Evolutionary conservation across 164 flowering plant species (phyloP).

Genomic region (Berberis thunbergii): DNA sequence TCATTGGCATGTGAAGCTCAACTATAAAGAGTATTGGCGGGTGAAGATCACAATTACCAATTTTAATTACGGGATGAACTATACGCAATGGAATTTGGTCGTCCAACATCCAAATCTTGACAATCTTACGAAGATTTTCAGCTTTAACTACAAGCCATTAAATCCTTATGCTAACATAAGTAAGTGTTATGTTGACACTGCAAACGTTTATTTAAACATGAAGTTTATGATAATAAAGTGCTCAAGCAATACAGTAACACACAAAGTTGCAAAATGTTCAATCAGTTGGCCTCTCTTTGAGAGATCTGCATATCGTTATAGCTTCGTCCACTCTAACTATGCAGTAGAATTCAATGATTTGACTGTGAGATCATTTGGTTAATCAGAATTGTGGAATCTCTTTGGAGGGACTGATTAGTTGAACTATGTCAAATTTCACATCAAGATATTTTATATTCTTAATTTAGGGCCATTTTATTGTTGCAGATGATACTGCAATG

Average conservation of each 20-base stretch:
- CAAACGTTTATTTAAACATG: too few species aligned
- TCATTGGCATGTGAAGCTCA: slow-evolving; percentile 88
- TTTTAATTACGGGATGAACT: slow-evolving; percentile 75
- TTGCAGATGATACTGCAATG: slow-evolving; percentile 72
- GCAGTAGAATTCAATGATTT: too few species aligned
- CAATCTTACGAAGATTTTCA: slow-evolving; percentile 71
- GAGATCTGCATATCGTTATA: too few species aligned
- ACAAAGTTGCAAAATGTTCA: too few species aligned
- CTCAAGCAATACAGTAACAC: too few species aligned
- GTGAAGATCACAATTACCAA: slow-evolving; percentile 74
- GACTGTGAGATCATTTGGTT: too few species aligned
- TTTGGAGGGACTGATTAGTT: too few species aligned
- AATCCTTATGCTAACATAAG: slow-evolving; percentile 67
- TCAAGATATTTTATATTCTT: neutral
- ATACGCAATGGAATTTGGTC: slow-evolving; percentile 72
- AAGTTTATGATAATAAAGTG: too few species aligned
- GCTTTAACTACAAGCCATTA: slow-evolving; percentile 69
- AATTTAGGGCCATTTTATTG: neutral
- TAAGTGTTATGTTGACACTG: slow-evolving; percentile 24
- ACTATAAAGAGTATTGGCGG: slow-evolving; percentile 82
- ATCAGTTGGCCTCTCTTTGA: too few species aligned
- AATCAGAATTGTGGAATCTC: too few species aligned
- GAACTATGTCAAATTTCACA: neutral
- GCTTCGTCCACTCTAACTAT: too few species aligned
- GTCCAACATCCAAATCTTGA: slow-evolving; percentile 84